phyloP scores from a whole-genome alignment of 208 protist genomes.

The Trypanosomatidae sp. region DNA sequence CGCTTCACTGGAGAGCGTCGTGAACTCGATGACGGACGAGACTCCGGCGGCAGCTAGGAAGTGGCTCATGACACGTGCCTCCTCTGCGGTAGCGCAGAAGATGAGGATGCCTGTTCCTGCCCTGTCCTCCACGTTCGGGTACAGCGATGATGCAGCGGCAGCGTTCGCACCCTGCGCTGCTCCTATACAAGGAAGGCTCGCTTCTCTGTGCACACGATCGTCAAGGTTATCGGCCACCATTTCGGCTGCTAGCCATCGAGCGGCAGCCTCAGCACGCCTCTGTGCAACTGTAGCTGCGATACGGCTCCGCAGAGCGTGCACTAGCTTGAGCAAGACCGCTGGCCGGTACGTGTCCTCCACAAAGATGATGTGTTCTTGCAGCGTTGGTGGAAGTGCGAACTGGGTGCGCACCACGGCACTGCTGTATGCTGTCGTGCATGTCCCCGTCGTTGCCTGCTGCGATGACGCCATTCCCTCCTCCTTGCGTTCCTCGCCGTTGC shows the following conservation, averaged over 20 bases:
- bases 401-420: conserved; percentile 38
- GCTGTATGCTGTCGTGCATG: neutral
- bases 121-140: conserved; percentile 53
- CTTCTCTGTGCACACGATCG: conserved; percentile 16
- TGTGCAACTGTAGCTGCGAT: conserved; percentile 15
- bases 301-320: conserved; percentile 44
- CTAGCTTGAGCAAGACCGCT: conserved; percentile 84
- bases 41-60: conserved; percentile 81
- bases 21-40: conserved; percentile 75
- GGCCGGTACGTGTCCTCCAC: conserved; percentile 81
- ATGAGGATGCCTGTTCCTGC: conserved; percentile 73
- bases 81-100: conserved; percentile 86
- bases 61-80: conserved; percentile 88
- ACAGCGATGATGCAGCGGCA: conserved; percentile 19
- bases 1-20: conserved; percentile 67
- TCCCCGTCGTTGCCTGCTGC: neutral
- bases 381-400: conserved; percentile 80
- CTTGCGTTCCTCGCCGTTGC: conserved; percentile 53
- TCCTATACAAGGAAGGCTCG: neutral
- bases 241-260: conserved; percentile 12
- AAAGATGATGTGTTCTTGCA: conserved; percentile 87
- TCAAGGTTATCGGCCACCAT: conserved; percentile 8
- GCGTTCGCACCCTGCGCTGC: neutral
- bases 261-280: conserved; percentile 2
- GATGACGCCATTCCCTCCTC: conserved; percentile 19